Base-by-base conservation (phyloP, 1,284 basidiomycete genomes). In the Stygiomarasmius scandens region DNA sequence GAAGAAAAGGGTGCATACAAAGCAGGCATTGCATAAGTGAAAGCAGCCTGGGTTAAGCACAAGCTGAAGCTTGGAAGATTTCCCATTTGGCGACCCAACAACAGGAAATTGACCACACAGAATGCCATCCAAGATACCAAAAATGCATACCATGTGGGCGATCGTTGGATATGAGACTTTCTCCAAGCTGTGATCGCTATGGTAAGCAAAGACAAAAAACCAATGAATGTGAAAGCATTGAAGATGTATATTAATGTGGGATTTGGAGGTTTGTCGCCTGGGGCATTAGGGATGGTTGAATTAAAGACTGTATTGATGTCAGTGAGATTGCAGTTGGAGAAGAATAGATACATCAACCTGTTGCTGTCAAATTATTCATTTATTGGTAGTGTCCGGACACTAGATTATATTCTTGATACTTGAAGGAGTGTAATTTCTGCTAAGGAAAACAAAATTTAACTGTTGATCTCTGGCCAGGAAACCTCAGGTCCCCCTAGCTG, bases 61-160 rank as follows among this genome's bases (percentile, higher is more conserved):
- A 63, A 24, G 0, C 52, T 59, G 43, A 61, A 59, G 0, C 49
- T 47, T n/a, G 67, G 66, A 36, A 58, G 32, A 23, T 60, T 34
- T 10, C 55, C 61, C 14, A 57, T 61, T 59, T 70, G 69, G 38
- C 61, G 62, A 2, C 64, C 67, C 20, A 69, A 22, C 19, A 67
- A 44, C 16, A 67, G 56, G 16, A 65, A 49, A 38, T 64, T 61
- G 10, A 61, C 43, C 2, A 64, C 32, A 16, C 62, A 61, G 23
- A 61, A 63, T 3, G 61, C 8, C 41, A 62, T 29, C 63, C 64
- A 69, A 0, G 66, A 51, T 14, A 64, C 6, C 2, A 68, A 62
- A 32, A 63, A 64, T 0, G 47, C 43, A 51, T 61, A 64, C 66
- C 67, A 68, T 2, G 63, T 57, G 2, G 62, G 54, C 10, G 55